Base-by-base conservation (phyloP, 345 rosid species). In the Noccaea bulbosa region DNA sequence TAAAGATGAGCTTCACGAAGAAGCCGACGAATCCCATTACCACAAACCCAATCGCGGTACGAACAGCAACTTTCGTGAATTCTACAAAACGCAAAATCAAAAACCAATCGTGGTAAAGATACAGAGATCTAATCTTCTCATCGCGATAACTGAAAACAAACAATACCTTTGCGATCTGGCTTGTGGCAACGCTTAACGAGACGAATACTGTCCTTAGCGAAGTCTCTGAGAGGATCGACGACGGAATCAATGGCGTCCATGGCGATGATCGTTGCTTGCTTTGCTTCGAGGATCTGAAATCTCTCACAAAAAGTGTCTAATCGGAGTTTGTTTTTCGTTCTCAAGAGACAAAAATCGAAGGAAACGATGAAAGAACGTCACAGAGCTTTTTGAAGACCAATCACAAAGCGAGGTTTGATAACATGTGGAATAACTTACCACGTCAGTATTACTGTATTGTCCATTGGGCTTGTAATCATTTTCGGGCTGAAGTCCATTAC, bases 1-100 rank as follows among this genome's bases (percentile, higher is more conserved):
- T 86, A 65, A 87, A 88, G 79, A 88, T 87, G 57, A 87, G 79
- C 80, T 88, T 88, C 38, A 87, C 95, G 37, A 88, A 85, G 78
- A 86, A 88, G 0, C 92, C 95, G 0, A 86, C 95, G 69, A 88
- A 87, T 63, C 95, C 95, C 95, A 88, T 86, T n/a, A 85, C 92
- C 16, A 86, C 90, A 65, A 88, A 88, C 8, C 95, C 95, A 62
- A 88, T 82, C 32, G 95, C 95, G 0, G 92, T 88, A 73, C 95
- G 95, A 56, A 85, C 83, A 8, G 92, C 95, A 1, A 88, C 88
- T 83, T 88, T 88, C 32, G 88, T 83, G 76, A 88, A 88, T 72
- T 88, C 95, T 85, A 62, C 69, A 67, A 37, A 5, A 22, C 24
- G 24, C 24, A 22, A 22, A n/a, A n/a, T n/a, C n/a, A n/a, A n/a